Evolutionary conservation across 2,329 filamentous ascomycete species (phyloP).

Genomic region (Dactylellina sp.): DNA sequence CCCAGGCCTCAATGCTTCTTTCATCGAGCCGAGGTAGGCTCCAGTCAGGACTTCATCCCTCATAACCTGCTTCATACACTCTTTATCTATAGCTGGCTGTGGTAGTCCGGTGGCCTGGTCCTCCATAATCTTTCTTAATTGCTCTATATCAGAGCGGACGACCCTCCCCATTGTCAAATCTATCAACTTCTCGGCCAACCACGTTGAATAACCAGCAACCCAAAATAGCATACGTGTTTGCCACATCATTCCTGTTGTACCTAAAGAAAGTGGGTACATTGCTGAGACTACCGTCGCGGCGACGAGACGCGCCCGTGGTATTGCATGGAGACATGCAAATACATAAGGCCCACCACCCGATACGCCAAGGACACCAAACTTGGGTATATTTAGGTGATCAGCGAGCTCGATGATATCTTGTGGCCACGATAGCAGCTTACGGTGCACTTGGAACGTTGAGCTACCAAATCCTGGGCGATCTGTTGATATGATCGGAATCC

Average conservation of each 20-base stretch:
- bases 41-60: slow-evolving; percentile 59
- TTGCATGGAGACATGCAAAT: slow-evolving; percentile 34
- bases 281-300: slow-evolving; percentile 62
- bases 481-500: slow-evolving; percentile 63
- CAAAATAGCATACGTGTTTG: slow-evolving; percentile 36
- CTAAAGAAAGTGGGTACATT: slow-evolving; percentile 37
- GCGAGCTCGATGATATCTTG: slow-evolving; percentile 44
- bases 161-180: slow-evolving; percentile 60
- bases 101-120: slow-evolving; percentile 57
- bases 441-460: slow-evolving; percentile 62
- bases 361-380: slow-evolving; percentile 37
- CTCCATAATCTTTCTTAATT: slow-evolving; percentile 59
- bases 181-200: slow-evolving; percentile 34
- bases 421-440: slow-evolving; percentile 41
- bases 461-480: slow-evolving; percentile 66
- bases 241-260: slow-evolving; percentile 35
- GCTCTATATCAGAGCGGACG: slow-evolving; percentile 59
- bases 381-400: slow-evolving; percentile 33
- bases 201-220: slow-evolving; percentile 32
- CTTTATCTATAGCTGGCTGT: slow-evolving; percentile 58
- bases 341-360: slow-evolving; percentile 48
- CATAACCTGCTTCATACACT: slow-evolving; percentile 56
- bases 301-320: slow-evolving; percentile 62
- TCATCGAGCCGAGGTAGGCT: slow-evolving; percentile 49
- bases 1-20: slow-evolving; percentile 61